Base-by-base conservation (phyloP, 2,329 filamentous ascomycete genomes). In the Capronia epimyces region DNA sequence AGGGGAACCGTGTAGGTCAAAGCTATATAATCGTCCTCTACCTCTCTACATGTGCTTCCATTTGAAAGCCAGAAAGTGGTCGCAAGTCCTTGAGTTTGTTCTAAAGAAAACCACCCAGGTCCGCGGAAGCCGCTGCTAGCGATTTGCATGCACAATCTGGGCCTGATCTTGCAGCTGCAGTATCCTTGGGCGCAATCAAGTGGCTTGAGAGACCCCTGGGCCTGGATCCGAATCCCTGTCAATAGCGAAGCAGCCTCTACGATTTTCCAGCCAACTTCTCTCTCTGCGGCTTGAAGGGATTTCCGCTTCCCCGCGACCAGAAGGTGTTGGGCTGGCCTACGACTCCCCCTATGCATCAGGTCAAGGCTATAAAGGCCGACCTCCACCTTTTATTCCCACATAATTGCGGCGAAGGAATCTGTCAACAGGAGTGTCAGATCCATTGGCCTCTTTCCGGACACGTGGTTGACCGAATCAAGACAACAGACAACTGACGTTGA, bases 401-500 rank as follows among this genome's bases (percentile, higher is more conserved):
- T 36, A 48, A 21, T 32, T 57, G 55, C 47, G 49, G 49, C 41
- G 49, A 57, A 50, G 52, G 41, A n/a, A 37, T 46, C 34, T 57
- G 55, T 46, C 55, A 55, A 46, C 55, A 57, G 36, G 55, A 55
- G 42, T 57, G 55, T 39, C 49, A 57, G 24, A 50, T 57, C 22
- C 46, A 43, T 29, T 46, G 49, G 49, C 49, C 55, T 18, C 46
- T 53, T 37, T 46, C 40, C n/a, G 25, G 32, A n/a, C 46, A 51
- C 44, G 25, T 31, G 25, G 22, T 53, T 27, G 52, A 53, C 22
- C 32, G 51, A 48, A 44, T 32, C 2, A 34, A 46, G 32, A 43
- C 40, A 36, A 45, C 12, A 29, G 13, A 34, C 12, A 37, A 16
- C 37, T 49, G 24, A 43, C 29, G 21, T 32, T 3, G 25, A 9